Evolutionary conservation across 1,284 basidiomycete species (phyloP), one percentile per base, ranked within the genome.

Genomic region (Cutaneotrichosporon arboriforme): DNA sequence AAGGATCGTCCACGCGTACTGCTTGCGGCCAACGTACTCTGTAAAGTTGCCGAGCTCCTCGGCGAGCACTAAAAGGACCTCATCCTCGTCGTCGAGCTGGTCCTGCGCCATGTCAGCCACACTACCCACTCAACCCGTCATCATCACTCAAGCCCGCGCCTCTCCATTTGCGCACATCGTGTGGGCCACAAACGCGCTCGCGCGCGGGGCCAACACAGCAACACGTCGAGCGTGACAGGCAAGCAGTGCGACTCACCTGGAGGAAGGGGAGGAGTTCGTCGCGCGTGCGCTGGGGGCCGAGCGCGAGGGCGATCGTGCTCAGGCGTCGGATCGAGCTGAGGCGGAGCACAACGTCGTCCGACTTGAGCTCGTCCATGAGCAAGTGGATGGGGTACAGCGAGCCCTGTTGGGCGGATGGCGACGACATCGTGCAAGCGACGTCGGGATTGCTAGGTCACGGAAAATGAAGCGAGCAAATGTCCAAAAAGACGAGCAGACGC

Each of bases 11-110:
- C 97, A 92, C 15, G 92, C 96, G 66, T 85, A 82, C 61, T 90
- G 85, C 44, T 83, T 82, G 8, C 96, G 96, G 34, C 96, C 96
- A 48, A 98, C 83, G 74, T 97, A 98, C 66, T 98, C 90, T 62
- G 92, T 88, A 69, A 87, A 89, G 71, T 81, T 83, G 50, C 94
- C 96, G 20, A 99, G 79, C 76, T 98, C 96, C 67, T 97, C 94
- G 18, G 94, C 93, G 50, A 99, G 80, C 4, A 94, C 96, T 37
- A 99, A 82, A 36, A 99, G 80, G 26, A 99, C 94, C 73, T 99
- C 96, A 74, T 99, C 96, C 77, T 99, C 96, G 70, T 99, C 96
- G 75, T 99, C 96, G 64, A 98, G 85, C 35, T 92, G 96, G 70
- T 99, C 94, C 78, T 92, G 88, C 12, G 5, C 26, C 26, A 31